These are phyloP conservation scores for Aegilops sharonensis DNA, from an alignment of 176 grass and related monocot genomes.

Conservation along the genomic window DNA sequence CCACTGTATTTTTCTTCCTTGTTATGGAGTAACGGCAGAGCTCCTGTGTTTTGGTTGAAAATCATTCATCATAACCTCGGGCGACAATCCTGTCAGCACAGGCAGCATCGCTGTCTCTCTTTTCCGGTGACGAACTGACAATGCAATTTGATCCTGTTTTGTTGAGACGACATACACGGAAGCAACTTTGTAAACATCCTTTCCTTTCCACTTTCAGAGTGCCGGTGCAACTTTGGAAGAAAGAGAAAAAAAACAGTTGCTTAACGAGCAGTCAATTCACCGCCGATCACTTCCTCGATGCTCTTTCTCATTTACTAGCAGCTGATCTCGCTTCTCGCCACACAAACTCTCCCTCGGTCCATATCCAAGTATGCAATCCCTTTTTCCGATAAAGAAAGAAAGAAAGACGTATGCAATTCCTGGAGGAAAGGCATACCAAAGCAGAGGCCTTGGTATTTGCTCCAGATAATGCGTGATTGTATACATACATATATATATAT, in stretches of 20 bases:
- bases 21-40: not conserved
- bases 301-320: not conserved
- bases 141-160: not conserved
- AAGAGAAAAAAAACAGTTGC: not conserved
- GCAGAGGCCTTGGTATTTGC: not conserved
- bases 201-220: not conserved
- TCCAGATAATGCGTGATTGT: not conserved
- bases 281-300: not conserved
- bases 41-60: not conserved
- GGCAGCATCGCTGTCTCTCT: not conserved
- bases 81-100: not conserved
- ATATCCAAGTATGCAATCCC: not conserved
- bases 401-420: not conserved
- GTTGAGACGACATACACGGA: not conserved
- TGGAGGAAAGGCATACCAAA: not conserved
- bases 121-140: not conserved
- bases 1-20: not conserved
- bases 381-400: not conserved
- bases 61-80: not conserved
- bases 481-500: not conserved
- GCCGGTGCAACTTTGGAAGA: not conserved
- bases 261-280: not conserved
- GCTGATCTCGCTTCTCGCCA: not conserved
- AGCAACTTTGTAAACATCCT: constrained; percentile 10
- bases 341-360: not conserved